These are phyloP conservation scores for Jasminum sambac DNA, from an alignment of 257 asterid species.

Conservation along the genomic window DNA sequence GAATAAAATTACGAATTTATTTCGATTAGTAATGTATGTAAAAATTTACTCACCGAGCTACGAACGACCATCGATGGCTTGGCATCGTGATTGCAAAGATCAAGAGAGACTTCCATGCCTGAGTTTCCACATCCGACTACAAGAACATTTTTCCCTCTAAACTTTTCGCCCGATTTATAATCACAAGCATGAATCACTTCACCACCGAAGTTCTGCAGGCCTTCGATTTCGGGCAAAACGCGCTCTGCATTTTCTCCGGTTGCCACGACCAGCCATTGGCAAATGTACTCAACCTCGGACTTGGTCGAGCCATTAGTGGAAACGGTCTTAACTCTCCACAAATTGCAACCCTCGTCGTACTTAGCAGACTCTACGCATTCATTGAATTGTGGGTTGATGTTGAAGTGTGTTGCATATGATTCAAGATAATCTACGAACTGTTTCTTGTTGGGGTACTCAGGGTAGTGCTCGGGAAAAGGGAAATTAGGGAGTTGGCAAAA, in stretches of 20 bases:
- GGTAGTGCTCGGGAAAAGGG: slow-evolving; percentile 34
- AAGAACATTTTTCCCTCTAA: slow-evolving; percentile 28
- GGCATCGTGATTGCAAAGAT: slow-evolving; percentile 36
- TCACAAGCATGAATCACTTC: slow-evolving; percentile 29
- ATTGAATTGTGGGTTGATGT: slow-evolving; percentile 31
- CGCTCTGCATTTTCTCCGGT: slow-evolving; percentile 33
- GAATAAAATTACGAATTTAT: too few relatives aligned
- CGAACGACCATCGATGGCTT: slow-evolving; percentile 31
- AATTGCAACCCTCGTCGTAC: slow-evolving; percentile 20
- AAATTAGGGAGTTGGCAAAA: slow-evolving; percentile 39
- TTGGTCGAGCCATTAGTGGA: background rate
- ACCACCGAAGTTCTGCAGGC: slow-evolving; percentile 29
- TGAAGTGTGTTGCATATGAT: slow-evolving; percentile 27
- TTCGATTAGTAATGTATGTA: background rate
- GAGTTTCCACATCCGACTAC: slow-evolving; percentile 42
- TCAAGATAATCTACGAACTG: slow-evolving; percentile 36
- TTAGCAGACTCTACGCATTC: slow-evolving; percentile 29
- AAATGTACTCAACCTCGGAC: slow-evolving; percentile 25
- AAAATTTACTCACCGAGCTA: slow-evolving; percentile 25
- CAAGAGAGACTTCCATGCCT: slow-evolving; percentile 36
- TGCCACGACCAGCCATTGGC: slow-evolving; percentile 35
- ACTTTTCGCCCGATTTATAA: slow-evolving; percentile 30
- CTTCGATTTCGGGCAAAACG: slow-evolving; percentile 30
- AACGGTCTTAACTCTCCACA: slow-evolving; percentile 32
- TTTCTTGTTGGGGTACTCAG: slow-evolving; percentile 33